Conservation (phyloP, 2,329 filamentous ascomycete species). For the Monilinia vaccinii-corymbosi region DNA sequence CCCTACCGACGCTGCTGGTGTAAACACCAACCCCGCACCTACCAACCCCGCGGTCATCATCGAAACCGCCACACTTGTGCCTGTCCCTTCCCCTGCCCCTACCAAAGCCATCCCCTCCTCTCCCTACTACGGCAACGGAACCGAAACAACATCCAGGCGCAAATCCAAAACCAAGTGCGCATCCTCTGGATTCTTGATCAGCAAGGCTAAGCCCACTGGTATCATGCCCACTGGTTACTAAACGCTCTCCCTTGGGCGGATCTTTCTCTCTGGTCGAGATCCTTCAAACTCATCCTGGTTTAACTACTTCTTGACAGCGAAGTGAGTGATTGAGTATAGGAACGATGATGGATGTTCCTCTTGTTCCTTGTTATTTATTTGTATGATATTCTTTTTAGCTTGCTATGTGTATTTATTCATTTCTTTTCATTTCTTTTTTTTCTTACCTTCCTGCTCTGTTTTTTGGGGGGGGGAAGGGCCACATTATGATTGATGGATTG, state of each 20-base stretch:
- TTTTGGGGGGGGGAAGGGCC: too few relatives aligned
- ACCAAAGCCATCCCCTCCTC: conserved; percentile 17
- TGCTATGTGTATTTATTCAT: too few relatives aligned
- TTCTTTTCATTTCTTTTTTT: too few relatives aligned
- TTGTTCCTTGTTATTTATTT: not conserved
- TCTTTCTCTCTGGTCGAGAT: too few relatives aligned
- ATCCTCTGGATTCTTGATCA: conserved; percentile 22
- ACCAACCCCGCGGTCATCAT: conserved; percentile 13
- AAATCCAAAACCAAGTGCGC: conserved; percentile 23
- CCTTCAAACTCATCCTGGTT: not conserved
- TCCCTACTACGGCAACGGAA: conserved; percentile 13
- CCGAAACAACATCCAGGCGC: conserved; percentile 15
- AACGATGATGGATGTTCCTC: not conserved
- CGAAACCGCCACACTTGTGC: conserved; percentile 24
- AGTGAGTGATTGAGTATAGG: not conserved
- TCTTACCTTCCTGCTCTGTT: too few relatives aligned
- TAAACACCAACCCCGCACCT: too few relatives aligned
- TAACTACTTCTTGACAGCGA: conserved; percentile 6
- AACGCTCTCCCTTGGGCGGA: too few relatives aligned
- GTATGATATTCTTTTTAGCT: not conserved
- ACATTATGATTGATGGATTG: too few relatives aligned
- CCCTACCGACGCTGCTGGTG: not conserved
- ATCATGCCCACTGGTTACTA: conserved; percentile 7
- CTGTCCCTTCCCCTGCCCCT: conserved; percentile 16
- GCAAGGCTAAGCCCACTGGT: conserved; percentile 11